These are phyloP conservation scores for Triticum urartu DNA, from an alignment of 176 grass and related monocot genomes.

Conservation along the genomic window DNA sequence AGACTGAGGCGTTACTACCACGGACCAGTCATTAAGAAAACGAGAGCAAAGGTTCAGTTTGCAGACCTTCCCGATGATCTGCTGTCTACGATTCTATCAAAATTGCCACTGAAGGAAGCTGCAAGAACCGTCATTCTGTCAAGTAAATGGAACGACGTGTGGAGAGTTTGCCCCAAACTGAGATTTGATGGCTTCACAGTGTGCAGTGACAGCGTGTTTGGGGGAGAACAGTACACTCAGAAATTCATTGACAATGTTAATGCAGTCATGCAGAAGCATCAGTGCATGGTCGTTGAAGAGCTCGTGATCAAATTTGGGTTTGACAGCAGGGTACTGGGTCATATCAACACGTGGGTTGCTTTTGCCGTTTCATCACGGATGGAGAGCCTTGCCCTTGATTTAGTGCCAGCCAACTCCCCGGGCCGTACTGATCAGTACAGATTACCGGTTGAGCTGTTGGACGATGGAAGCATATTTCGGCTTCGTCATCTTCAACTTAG, in stretches of 20 bases:
- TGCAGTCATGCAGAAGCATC: not conserved
- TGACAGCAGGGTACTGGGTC: not conserved
- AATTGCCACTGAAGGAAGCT: slow-evolving; percentile 4
- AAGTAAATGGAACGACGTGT: slow-evolving; percentile 20
- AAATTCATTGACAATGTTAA: slow-evolving; percentile 28
- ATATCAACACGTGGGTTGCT: slow-evolving; percentile 27
- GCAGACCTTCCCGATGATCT: slow-evolving; percentile 15
- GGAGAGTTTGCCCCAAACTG: not conserved
- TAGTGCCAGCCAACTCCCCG: not conserved
- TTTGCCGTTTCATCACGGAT: not conserved
- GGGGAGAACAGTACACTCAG: not conserved
- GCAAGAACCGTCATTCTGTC: slow-evolving; percentile 30
- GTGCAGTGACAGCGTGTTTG: not conserved
- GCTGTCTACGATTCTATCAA: not conserved
- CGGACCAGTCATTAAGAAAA: not conserved
- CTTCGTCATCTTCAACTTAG: slow-evolving; percentile 23
- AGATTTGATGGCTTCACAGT: slow-evolving; percentile 17
- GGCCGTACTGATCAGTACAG: not conserved
- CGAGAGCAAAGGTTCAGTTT: not conserved
- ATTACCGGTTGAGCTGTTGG: slow-evolving; percentile 11
- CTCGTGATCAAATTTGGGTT: slow-evolving; percentile 14
- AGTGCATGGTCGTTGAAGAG: not conserved
- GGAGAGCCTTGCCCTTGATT: slow-evolving; percentile 22
- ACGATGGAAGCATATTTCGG: not conserved
- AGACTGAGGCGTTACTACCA: not conserved